phyloP scores from a whole-genome alignment of 2,329 filamentous ascomycete genomes.

The Corinectria fuckeliana region DNA sequence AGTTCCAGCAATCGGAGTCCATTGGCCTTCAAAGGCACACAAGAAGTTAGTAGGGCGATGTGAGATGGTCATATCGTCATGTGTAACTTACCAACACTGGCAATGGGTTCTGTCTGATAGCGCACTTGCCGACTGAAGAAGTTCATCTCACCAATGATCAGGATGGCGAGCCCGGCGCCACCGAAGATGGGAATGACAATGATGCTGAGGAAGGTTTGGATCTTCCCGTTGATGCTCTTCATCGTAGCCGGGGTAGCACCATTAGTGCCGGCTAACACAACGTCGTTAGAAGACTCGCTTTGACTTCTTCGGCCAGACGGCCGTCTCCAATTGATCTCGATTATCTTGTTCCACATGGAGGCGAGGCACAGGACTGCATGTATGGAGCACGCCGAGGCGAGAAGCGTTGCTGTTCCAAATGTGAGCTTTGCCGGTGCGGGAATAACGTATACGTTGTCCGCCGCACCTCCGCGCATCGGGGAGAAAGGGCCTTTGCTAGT shows the following conservation, averaged over 20 bases:
- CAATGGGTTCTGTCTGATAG: constrained; percentile 68
- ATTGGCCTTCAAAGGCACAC: constrained; percentile 53
- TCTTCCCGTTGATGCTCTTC: constrained; percentile 61
- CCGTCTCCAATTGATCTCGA: constrained; percentile 65
- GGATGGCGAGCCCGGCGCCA: constrained; percentile 63
- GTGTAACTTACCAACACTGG: constrained; percentile 58
- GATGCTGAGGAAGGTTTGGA: constrained; percentile 59
- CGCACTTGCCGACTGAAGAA: constrained; percentile 63
- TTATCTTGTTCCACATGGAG: constrained; percentile 69
- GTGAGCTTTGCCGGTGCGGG: constrained; percentile 61
- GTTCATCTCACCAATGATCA: constrained; percentile 68
- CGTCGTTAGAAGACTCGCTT: constrained; percentile 43
- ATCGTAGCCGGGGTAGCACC: constrained; percentile 59
- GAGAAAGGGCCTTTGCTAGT: constrained; percentile 56
- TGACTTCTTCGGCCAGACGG: constrained; percentile 39
- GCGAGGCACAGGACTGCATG: constrained; percentile 67
- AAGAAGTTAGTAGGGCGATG: rapidly evolving
- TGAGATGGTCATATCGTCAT: neutral
- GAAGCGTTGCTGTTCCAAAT: constrained; percentile 65
- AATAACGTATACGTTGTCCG: constrained; percentile 68
- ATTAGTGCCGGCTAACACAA: constrained; percentile 61
- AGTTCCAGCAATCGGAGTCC: constrained; percentile 66
- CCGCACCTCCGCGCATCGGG: constrained; percentile 59
- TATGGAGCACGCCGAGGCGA: constrained; percentile 69
- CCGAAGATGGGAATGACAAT: constrained; percentile 66